Evolutionary conservation across 768 basidiomycete species (phyloP), one percentile per base, ranked within the genome.

Genomic region (Galerina marginata): DNA sequence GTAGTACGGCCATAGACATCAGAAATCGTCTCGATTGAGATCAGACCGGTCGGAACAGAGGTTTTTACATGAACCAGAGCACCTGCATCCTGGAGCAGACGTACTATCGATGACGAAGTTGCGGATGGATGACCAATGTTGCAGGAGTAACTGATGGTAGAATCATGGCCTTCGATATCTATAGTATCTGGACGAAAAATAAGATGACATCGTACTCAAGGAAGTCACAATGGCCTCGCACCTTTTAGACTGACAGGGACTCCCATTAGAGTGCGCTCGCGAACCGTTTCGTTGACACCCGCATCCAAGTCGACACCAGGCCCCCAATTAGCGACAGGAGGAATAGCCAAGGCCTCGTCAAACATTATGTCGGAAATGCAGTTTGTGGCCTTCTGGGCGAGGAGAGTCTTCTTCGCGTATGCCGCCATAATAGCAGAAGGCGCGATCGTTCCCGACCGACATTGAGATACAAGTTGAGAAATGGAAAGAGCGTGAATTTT

Each of bases 181-280:
- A 81, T 71, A 3, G 81, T 81, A 65, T 83, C 81, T 80, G 54
- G 25, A 25, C 6, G 9, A 26, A 37, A 49, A 25, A 67, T 45
- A 33, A 38, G 42, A 48, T 58, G 39, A 59, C 38, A 37, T 15
- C 33, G 23, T 9, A 14, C 38, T 10, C 51, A 15, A 40, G 54
- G 38, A 48, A 62, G 58, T 33, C 54, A 64, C 48, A 20, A 42
- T 52, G 25, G 49, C 14, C 39, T 29, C 20, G 47, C 56, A 75
- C 89, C 89, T 77, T 91, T 91, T 66, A 91, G 74, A 49, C 86
- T 87, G 16, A 91, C 77, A 14, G 90, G 90, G 0, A 91, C 82
- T 15, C 89, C 89, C 48, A 89, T 81, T 6, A 91, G 77, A 10
- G 85, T 82, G 16, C 78, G 77, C 59, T 80, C 78, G 23, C 72